Conservation (phyloP, 2,329 filamentous ascomycete species). For the Aspergillus novofumigatus region DNA sequence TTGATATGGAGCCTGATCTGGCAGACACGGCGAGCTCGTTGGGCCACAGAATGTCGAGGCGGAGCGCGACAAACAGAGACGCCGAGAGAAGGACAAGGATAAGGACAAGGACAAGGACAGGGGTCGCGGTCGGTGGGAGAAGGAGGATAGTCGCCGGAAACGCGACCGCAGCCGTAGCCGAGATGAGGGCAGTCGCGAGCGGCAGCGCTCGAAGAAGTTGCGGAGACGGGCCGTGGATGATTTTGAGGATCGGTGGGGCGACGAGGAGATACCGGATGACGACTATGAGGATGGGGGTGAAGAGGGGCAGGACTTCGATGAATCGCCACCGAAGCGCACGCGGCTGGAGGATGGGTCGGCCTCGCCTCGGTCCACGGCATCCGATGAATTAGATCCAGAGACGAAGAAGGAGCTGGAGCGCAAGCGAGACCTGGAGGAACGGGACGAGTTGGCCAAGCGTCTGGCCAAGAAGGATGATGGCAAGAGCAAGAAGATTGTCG, state of each 20-base stretch:
- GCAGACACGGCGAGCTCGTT: slow-evolving; percentile 25
- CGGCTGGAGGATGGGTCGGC: slow-evolving; percentile 57
- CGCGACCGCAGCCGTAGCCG: slow-evolving; percentile 35
- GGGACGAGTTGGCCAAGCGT: slow-evolving; percentile 74
- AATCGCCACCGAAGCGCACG: slow-evolving; percentile 67
- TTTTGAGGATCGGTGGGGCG: slow-evolving; percentile 76
- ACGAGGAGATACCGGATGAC: slow-evolving; percentile 57
- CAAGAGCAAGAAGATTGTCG: slow-evolving; percentile 64
- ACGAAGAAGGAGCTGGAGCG: slow-evolving; percentile 55
- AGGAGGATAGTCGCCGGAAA: slow-evolving; percentile 35
- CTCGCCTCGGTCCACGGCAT: slow-evolving; percentile 26
- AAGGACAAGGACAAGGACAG: slow-evolving; percentile 16
- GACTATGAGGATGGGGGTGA: slow-evolving; percentile 44
- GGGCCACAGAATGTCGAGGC: slow-evolving; percentile 32
- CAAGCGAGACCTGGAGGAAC: slow-evolving; percentile 66
- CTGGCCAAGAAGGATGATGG: slow-evolving; percentile 67
- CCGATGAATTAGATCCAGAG: slow-evolving; percentile 57
- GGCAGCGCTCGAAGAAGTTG: slow-evolving; percentile 48
- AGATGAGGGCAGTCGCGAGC: slow-evolving; percentile 36
- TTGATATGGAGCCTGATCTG: slow-evolving; percentile 52
- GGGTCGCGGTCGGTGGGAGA: slow-evolving; percentile 23
- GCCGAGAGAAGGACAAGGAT: slow-evolving; percentile 20
- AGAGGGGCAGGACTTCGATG: slow-evolving; percentile 57
- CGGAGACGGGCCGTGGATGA: slow-evolving; percentile 50
- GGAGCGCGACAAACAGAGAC: slow-evolving; percentile 33